These are phyloP conservation scores for Pezicula neosporulosa DNA, from an alignment of 2,329 filamentous ascomycete species.

Conservation along the genomic window DNA sequence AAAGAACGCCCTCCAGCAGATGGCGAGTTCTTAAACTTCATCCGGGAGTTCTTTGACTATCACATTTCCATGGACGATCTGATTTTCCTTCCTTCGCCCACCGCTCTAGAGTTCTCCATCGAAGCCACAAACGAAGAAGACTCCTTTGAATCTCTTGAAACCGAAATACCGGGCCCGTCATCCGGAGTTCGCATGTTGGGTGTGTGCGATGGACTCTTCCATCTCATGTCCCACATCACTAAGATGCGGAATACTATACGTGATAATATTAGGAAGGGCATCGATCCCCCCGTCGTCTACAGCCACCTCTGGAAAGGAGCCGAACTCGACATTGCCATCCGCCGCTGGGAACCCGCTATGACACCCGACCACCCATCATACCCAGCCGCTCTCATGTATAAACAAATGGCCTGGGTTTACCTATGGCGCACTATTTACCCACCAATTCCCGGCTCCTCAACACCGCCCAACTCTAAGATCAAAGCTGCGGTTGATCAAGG, in stretches of 20 bases:
- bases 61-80: conserved; percentile 67
- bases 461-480: conserved; percentile 30
- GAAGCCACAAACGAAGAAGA: conserved; percentile 17
- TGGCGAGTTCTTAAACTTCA: conserved; percentile 68
- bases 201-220: conserved; percentile 78
- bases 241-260: conserved; percentile 73
- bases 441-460: conserved; percentile 38
- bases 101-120: conserved; percentile 24
- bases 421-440: conserved; percentile 59
- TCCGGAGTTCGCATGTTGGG: conserved; percentile 58
- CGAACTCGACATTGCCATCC: conserved; percentile 71
- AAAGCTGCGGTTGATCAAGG: conserved; percentile 54
- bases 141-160: conserved; percentile 19
- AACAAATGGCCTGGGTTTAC: conserved; percentile 65
- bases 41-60: conserved; percentile 79
- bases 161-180: conserved; percentile 12
- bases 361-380: conserved; percentile 54
- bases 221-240: conserved; percentile 75
- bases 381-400: conserved; percentile 55
- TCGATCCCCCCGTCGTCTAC: conserved; percentile 71
- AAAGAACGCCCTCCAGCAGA: conserved; percentile 56
- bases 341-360: conserved; percentile 68
- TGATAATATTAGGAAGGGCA: conserved; percentile 55
- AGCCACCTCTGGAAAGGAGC: conserved; percentile 68
- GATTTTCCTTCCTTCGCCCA: conserved; percentile 39